These are phyloP conservation scores for Neoboletus subvelutipes DNA, from an alignment of 768 basidiomycete genomes.

Conservation along the genomic window DNA sequence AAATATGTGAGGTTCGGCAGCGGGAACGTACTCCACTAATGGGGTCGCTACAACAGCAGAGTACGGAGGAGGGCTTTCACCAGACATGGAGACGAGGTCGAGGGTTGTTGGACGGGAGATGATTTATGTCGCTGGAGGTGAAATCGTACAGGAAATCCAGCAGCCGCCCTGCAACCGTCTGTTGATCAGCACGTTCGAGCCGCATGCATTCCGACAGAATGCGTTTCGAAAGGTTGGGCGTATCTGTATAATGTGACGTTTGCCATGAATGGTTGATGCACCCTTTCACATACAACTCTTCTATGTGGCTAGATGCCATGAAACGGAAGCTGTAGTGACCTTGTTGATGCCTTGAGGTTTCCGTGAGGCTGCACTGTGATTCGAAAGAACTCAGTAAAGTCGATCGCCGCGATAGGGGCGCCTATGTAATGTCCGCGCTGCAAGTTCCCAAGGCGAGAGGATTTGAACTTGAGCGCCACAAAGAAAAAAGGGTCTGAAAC, in stretches of 20 bases:
- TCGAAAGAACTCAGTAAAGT: background rate
- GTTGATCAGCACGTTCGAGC: background rate
- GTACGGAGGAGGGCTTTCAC: slow-evolving; percentile 20
- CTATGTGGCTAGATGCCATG: background rate
- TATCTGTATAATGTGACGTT: slow-evolving; percentile 7
- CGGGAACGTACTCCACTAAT: slow-evolving; percentile 1
- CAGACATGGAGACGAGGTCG: slow-evolving; percentile 3
- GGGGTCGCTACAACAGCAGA: slow-evolving; percentile 4
- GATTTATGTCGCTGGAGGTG: slow-evolving; percentile 1
- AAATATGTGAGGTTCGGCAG: background rate
- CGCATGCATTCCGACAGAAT: background rate
- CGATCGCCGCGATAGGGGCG: background rate
- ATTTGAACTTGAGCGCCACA: background rate
- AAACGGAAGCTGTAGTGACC: background rate
- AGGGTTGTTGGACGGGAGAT: background rate
- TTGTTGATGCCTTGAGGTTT: slow-evolving; percentile 5
- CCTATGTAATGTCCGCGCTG: background rate
- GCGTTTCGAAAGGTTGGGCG: background rate
- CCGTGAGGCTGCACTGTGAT: background rate
- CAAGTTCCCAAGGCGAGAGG: background rate
- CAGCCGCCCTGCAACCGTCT: slow-evolving; percentile 4
- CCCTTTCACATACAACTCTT: background rate
- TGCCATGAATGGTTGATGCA: background rate
- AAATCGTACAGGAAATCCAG: background rate
- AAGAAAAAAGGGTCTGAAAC: background rate